These are phyloP conservation scores for Sugiyamaella boreocaroliniensis DNA, from an alignment of 805 yeast species.

Conservation along the genomic window DNA sequence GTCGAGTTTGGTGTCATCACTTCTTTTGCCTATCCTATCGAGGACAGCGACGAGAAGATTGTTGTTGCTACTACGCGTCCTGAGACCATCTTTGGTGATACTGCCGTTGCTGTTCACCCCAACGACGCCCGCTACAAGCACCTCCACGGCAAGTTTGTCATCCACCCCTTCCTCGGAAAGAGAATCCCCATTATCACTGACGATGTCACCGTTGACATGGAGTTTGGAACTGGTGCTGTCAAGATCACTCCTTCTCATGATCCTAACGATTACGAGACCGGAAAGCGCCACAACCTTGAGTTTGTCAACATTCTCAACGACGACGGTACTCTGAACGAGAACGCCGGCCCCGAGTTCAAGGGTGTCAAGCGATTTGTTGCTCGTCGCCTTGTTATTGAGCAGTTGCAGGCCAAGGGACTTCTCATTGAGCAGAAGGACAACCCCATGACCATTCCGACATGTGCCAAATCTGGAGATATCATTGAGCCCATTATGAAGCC, in stretches of 20 bases:
- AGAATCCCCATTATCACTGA: conserved; percentile 84
- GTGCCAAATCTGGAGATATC: conserved; percentile 95
- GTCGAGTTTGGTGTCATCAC: conserved; percentile 96
- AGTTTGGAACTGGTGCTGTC: conserved; percentile 99
- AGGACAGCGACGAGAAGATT: conserved; percentile 74
- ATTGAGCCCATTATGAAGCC: conserved; percentile 97
- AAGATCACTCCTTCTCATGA: conserved; percentile 99
- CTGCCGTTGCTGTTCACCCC: conserved; percentile 97
- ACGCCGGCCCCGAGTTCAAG: conserved; percentile 80
- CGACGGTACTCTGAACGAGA: conserved; percentile 82
- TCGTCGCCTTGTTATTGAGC: conserved; percentile 73
- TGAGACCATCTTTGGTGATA: conserved; percentile 96
- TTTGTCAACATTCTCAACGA: conserved; percentile 87
- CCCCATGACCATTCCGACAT: conserved; percentile 90
- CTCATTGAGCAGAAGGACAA: conserved; percentile 83
- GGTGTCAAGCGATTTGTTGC: conserved; percentile 95
- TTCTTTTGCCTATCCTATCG: conserved; percentile 88
- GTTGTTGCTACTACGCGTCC: conserved; percentile 98
- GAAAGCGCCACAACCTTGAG: conserved; percentile 87
- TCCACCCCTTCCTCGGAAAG: conserved; percentile 85
- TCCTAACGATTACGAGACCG: conserved; percentile 92
- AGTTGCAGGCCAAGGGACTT: conserved; percentile 66
- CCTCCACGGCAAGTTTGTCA: conserved; percentile 85
- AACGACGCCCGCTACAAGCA: conserved; percentile 88
- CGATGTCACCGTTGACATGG: conserved; percentile 95